A percentile compares a stretch with the other conserved stretches of the same genome.
These are phyloP conservation scores for Macrophomina phaseolina DNA, from an alignment of 2,329 filamentous ascomycete species.

Conservation along the genomic window DNA sequence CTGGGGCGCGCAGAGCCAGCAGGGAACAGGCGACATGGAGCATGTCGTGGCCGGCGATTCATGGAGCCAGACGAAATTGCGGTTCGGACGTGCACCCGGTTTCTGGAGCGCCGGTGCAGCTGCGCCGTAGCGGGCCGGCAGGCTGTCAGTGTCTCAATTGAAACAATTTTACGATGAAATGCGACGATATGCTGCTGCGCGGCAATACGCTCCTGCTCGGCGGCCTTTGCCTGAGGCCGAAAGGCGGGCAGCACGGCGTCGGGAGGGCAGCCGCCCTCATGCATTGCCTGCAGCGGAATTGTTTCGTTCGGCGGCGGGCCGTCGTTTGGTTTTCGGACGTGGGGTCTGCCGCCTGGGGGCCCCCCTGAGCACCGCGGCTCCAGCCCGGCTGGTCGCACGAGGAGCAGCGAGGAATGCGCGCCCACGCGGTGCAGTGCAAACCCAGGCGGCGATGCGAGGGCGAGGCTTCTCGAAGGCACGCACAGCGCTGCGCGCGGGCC, in stretches of 20 bases:
- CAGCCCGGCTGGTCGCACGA: background rate
- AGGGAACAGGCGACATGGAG: constrained; percentile 1
- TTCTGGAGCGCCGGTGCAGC: constrained; percentile 7
- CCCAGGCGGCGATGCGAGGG: background rate
- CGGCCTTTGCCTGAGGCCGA: background rate
- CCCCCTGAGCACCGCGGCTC: background rate
- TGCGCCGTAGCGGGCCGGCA: constrained; percentile 10
- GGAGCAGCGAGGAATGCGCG: background rate
- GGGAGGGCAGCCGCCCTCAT: background rate
- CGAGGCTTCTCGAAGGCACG: constrained; percentile 22
- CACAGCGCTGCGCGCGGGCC: background rate
- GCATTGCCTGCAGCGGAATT: background rate
- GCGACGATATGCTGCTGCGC: background rate
- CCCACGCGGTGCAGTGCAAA: background rate
- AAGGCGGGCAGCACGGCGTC: background rate
- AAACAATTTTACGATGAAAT: constrained; percentile 7
- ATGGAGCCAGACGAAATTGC: constrained; percentile 22
- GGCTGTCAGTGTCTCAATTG: background rate
- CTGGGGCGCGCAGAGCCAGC: background rate
- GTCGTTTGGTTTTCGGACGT: background rate
- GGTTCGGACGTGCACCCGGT: constrained; percentile 14
- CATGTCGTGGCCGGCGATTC: constrained; percentile 20
- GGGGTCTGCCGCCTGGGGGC: background rate
- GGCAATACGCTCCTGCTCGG: background rate
- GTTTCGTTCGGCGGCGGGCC: constrained; percentile 7